Evolutionary conservation across 192 early-diverging fungal genomes (phyloP).

Genomic region (Spizellomyces sp.): DNA sequence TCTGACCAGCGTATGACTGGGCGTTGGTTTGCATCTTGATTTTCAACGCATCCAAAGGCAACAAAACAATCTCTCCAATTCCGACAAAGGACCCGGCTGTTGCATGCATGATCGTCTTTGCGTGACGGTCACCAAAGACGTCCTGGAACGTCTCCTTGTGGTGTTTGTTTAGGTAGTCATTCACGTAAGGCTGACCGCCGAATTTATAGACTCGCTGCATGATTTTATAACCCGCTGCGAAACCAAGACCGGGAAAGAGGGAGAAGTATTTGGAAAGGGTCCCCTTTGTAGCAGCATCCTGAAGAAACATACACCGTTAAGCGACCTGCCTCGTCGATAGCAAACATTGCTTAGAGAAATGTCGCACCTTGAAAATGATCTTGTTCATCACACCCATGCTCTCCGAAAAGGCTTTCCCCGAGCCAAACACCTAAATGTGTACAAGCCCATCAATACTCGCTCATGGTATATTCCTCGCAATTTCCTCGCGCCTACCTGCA

Average conservation of each 20-base stretch:
- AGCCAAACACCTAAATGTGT: constrained; percentile 48
- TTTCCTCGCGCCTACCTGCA: constrained; percentile 51
- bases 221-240: constrained; percentile 98
- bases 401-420: constrained; percentile 65
- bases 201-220: constrained; percentile 98
- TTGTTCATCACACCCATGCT: constrained; percentile 72
- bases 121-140: constrained; percentile 90
- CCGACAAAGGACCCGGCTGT: constrained; percentile 90
- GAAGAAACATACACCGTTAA: background rate
- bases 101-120: constrained; percentile 97
- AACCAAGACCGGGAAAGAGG: constrained; percentile 96
- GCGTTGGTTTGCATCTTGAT: constrained; percentile 98
- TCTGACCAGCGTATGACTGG: constrained; percentile 82
- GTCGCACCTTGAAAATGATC: constrained; percentile 82
- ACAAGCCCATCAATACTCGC: background rate
- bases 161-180: constrained; percentile 87
- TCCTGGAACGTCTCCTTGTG: constrained; percentile 74
- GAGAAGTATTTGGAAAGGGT: constrained; percentile 85
- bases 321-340: too few relatives aligned
- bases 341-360: background rate
- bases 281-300: constrained; percentile 76
- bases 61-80: constrained; percentile 94
- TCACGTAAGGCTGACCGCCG: constrained; percentile 95
- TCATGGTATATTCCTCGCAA: background rate
- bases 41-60: constrained; percentile 97